Evolutionary conservation across 257 asterid genomes (phyloP), one percentile per base, ranked within the genome.

Genomic region (Coffea eugenioides): DNA sequence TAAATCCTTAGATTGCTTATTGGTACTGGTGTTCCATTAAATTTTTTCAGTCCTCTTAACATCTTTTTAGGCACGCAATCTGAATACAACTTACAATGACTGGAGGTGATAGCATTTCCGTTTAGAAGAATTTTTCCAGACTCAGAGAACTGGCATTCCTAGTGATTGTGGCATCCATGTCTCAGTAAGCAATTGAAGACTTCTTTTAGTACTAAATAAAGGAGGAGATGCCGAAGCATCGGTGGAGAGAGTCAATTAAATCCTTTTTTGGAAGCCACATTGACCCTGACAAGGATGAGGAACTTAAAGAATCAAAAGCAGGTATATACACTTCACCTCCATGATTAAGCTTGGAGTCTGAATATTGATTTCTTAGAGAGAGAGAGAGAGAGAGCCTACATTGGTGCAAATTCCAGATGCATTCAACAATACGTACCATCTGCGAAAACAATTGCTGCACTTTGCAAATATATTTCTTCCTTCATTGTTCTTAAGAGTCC

Each of bases 161-260:
- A 59, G 77, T 61, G 49, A 14, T 74, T 59, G 69, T 12, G 74
- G 75, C 75, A 64, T 21, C 69, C 27, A 61, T 66, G 52, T 52
- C 54, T 34, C 51, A 36, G 61, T 15, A 46, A 57, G 52, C 51
- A 27, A 31, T 23, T 69, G 78, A 78, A 84, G 74, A 62, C 3
- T 75, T 74, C 48, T 80, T 83, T 82, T 10, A 85, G 69, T 80
- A 84, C 75, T 18, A 52, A 62, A 61, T 74, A 57, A 74, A 69
- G 14, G 59, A 79, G 77, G 72, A 83, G 75, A 95, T 93, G 98
- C 80, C 94, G 73, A 94, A 84, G 84, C 94, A 86, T 78, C 85
- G 89, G 71, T 72, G 83, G 90, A 83, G 87, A 71, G 81, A 89
- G 74, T 83, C 85, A 23, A 69, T 94, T 27, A 87, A 83, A 75